Evolutionary conservation across 805 yeast genomes (phyloP), one percentile per base, ranked within the genome.

Genomic region (Metschnikowia borealis): DNA sequence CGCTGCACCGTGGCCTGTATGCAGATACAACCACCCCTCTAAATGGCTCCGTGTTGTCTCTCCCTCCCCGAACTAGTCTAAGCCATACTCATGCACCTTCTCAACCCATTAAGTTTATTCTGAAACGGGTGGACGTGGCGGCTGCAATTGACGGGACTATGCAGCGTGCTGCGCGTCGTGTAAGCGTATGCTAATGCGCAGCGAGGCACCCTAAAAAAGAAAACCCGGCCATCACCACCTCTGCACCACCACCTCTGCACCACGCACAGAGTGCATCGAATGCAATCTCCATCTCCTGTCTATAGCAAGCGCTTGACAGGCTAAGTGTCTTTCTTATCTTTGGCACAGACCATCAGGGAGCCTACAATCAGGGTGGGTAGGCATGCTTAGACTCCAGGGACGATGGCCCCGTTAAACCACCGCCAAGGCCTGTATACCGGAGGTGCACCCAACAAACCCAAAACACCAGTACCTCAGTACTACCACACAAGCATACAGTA

Each of bases 211-310:
- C n/a, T 23, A n/a, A 42, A 42, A 33, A 42, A 32, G 41, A 37
- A 37, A 37, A 20, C 32, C 5, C 18, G 41, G 17, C 41, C 32
- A 41, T 17, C 37, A n/a, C 20, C 29, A 18, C 15, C 43, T 26
- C 43, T 39, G 43, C 26, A 41, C 23, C 37, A 14, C 20, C 20
- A 18, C 15, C 43, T 39, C 43, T 39, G 43, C 43, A 39, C 36
- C 38, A 42, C 45, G 45, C 45, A 42, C 45, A 42, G 33, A 10
- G 44, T 41, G 44, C 44, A 41, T 41, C 14, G 44, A 31, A 41
- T 38, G 41, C 41, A 38, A 23, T 38, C 7, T n/a, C 3, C 18
- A 7, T 7, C 41, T 38, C 41, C 41, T 38, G 41, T 38, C 41
- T 38, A 38, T 21, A 38, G 41, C n/a, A 10, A 13, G 26, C 41